A percentile compares a stretch with the other conserved stretches of the same genome.
These are phyloP conservation scores for Botrytis galanthina DNA, from an alignment of 2,329 filamentous ascomycete genomes.

Conservation along the genomic window DNA sequence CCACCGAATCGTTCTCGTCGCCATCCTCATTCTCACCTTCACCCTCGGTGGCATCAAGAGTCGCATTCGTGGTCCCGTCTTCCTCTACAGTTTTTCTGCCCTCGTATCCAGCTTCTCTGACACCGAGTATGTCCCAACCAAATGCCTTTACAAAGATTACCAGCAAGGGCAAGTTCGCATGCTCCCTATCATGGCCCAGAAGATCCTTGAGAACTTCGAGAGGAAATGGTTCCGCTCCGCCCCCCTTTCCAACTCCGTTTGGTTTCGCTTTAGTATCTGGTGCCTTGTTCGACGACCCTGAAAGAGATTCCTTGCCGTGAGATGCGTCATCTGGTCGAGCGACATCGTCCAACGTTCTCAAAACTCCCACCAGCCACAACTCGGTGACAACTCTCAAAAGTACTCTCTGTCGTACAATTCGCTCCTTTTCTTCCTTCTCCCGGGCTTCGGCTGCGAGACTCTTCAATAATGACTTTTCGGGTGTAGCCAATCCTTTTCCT, in stretches of 20 bases:
- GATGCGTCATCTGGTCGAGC: slow-evolving; percentile 61
- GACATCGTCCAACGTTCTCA: slow-evolving; percentile 74
- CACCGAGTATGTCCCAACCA: slow-evolving; percentile 89
- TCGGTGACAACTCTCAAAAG: slow-evolving; percentile 90
- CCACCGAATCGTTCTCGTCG: slow-evolving; percentile 38
- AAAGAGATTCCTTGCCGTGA: slow-evolving; percentile 46
- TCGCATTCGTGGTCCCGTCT: slow-evolving; percentile 64
- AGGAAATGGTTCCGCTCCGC: slow-evolving; percentile 85
- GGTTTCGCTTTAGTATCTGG: slow-evolving; percentile 57
- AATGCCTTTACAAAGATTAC: slow-evolving; percentile 97
- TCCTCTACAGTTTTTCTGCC: slow-evolving; percentile 82
- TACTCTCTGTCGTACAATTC: slow-evolving; percentile 78
- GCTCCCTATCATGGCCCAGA: slow-evolving; percentile 88
- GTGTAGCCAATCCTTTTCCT: slow-evolving; percentile 85
- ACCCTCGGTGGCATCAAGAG: slow-evolving; percentile 43
- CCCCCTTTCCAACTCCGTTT: slow-evolving; percentile 55
- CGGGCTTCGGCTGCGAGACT: slow-evolving; percentile 74
- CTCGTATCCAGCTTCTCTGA: slow-evolving; percentile 68
- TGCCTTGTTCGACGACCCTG: slow-evolving; percentile 56
- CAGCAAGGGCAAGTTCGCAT: slow-evolving; percentile 83
- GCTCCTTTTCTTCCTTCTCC: slow-evolving; percentile 95
- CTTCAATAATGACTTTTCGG: slow-evolving; percentile 82
- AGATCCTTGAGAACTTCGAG: slow-evolving; percentile 97
- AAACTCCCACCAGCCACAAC: slow-evolving; percentile 86
- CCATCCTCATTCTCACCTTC: slow-evolving; percentile 47